Evolutionary conservation across 352 stramenopile species (phyloP), one percentile per base, ranked within the genome.

Genomic region (Peronospora farinosa): DNA sequence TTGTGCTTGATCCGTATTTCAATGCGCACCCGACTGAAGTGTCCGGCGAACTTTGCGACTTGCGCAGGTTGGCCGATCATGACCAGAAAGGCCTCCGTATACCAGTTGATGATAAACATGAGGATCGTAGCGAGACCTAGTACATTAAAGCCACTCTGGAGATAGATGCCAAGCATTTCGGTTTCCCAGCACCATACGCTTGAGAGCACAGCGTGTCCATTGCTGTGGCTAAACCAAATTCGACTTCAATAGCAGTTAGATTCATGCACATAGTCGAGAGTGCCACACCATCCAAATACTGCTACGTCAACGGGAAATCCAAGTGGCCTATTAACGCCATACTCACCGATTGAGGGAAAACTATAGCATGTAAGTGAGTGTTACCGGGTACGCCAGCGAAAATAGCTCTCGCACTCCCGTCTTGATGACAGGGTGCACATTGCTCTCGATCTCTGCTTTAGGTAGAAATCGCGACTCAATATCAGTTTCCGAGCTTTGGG

Each of bases 171-270:
- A 37, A 96, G 78, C 40, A 87, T 82, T 28, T 67, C 59, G 0
- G 54, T 25, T 77, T 83, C 4, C 72, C 75, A 33, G 87, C 84
- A 33, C 86, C 86, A 42, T 80, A 88, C 32, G 86, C 80, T 58
- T 94, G 77, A 9, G 81, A 82, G 49, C 83, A 95, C 0, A 96
- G 63, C 48, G 87, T 96, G 59, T 96, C 87, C 65, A 96, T 78
- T 9, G 84, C 86, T 13, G 83, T 92, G 5, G 83, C 67, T 17
- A 96, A 63, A 0, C 84, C 84, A 28, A 95, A 83, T 6, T 77
- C 83, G 5, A 90, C 67, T 7, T 81, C 65, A 19, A 93, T 68
- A 5, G 67, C 83, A n/a, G 80, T 84, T 3, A 96, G 54, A 43
- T 96, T 95, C 45, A 84, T 79, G 38, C 86, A 80, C 81, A 88